These are phyloP conservation scores for Backusella westeae DNA, from an alignment of 192 early-diverging fungal species.

Conservation along the genomic window DNA sequence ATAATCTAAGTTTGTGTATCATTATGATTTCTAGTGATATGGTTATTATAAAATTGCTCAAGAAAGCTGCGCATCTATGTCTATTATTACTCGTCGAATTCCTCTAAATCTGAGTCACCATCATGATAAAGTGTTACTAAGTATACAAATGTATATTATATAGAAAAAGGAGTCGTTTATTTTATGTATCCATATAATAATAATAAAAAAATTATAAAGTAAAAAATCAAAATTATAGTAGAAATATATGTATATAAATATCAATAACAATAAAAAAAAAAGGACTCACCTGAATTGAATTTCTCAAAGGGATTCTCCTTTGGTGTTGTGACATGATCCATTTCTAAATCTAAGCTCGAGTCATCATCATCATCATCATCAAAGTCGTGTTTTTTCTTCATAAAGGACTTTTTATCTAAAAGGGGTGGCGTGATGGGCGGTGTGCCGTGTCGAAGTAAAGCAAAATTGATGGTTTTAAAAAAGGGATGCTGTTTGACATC, in stretches of 20 bases:
- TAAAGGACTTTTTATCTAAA: constrained; percentile 19
- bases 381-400: neutral
- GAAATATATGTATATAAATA: neutral
- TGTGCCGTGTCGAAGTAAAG: constrained; percentile 75
- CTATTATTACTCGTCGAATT: neutral
- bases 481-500: constrained; percentile 92
- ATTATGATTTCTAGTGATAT: neutral
- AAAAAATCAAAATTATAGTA: neutral
- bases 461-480: constrained; percentile 93
- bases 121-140: constrained; percentile 56
- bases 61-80: neutral
- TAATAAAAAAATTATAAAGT: neutral
- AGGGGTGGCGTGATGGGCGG: constrained; percentile 79
- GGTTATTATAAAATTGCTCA: neutral
- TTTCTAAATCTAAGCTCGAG: constrained; percentile 60
- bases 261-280: neutral
- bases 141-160: neutral
- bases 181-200: neutral
- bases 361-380: constrained; percentile 42
- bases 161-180: neutral
- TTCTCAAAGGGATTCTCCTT: constrained; percentile 54
- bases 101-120: constrained; percentile 44
- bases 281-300: constrained; percentile 48
- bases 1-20: neutral
- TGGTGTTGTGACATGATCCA: constrained; percentile 41